These are phyloP conservation scores for Aspergillus niger DNA, from an alignment of 2,329 filamentous ascomycete species.

Conservation along the genomic window DNA sequence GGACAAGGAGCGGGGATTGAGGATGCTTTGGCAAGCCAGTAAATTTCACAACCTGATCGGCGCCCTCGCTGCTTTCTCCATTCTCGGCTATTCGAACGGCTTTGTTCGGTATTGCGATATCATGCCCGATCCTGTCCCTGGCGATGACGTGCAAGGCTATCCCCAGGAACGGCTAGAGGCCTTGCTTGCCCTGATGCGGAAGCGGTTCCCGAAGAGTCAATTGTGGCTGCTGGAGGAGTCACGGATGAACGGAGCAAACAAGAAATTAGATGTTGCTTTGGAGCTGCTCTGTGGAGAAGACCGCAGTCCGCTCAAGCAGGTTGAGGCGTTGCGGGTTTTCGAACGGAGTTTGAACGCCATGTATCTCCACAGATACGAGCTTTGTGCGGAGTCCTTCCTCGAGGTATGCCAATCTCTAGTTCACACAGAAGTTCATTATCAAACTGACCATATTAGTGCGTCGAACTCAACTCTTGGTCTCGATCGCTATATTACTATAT, in stretches of 20 bases:
- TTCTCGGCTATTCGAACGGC: conserved; percentile 86
- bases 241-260: conserved; percentile 69
- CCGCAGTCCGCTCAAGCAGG: conserved; percentile 78
- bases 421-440: conserved; percentile 1
- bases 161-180: conserved; percentile 67
- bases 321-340: conserved; percentile 81
- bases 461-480: conserved; percentile 87
- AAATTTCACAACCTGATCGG: conserved; percentile 87
- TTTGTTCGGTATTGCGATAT: conserved; percentile 88
- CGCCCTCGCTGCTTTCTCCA: conserved; percentile 78
- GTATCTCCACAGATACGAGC: conserved; percentile 74
- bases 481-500: conserved; percentile 89
- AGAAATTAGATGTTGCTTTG: conserved; percentile 68
- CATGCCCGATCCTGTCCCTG: conserved; percentile 56
- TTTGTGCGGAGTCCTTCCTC: conserved; percentile 74
- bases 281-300: conserved; percentile 61
- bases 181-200: conserved; percentile 72
- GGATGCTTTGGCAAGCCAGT: conserved; percentile 88
- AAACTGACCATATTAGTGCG: conserved; percentile 51
- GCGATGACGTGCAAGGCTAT: conserved; percentile 64
- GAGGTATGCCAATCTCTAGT: conserved; percentile 33
- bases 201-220: conserved; percentile 75
- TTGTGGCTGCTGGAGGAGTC: conserved; percentile 91
- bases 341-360: conserved; percentile 78
- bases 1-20: conserved; percentile 77